Evolutionary conservation across 2,329 filamentous ascomycete species (phyloP), one percentile per base, ranked within the genome.

Genomic region (Aspergillus sp.): DNA sequence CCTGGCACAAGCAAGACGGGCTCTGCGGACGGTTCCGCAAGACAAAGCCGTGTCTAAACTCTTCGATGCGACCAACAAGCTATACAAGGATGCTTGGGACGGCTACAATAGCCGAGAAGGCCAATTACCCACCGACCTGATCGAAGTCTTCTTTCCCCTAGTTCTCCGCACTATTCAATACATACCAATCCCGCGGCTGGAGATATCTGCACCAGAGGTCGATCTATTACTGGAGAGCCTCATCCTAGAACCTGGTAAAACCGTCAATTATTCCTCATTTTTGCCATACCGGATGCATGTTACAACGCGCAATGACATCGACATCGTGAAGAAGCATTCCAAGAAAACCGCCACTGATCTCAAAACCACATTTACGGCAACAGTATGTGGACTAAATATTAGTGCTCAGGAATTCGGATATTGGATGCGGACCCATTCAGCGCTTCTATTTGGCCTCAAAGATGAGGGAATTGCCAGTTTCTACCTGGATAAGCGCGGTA

Each of bases 191-290:
- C 93, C 93, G 0, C 89, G 94, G 4, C 77, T 97, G n/a, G 94
- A 97, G 74, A 82, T 97, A 5, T 90, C 91, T 0, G 90, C 89
- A 3, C 93, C 92, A 0, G 87, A 91, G 36, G 82, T 96, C 57
- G 93, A 97, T 68, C 84, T 98, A 5, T 80, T 98, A 1, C 80
- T 98, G 2, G 94, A 98, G 72, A 97, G 96, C 65, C 81, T 98
- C 32, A 90, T 98, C 61, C 83, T 98, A 32, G 91, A 97, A 71
- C 94, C 94, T 0, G 94, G 94, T 6, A 83, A 83, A 59, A 96
- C 92, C 0, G 83, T 96, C 69, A 94, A 97, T 73, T 81, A 89
- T 63, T 91, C 90, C 3, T 97, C 93, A 0, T 98, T 98, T 80
- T 82, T 98, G 1, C 94, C 94, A 0, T 94, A 92, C 78, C 87